phyloP scores from a whole-genome alignment of 2,329 filamentous ascomycete genomes.

The Trichoderma endophyticum region DNA sequence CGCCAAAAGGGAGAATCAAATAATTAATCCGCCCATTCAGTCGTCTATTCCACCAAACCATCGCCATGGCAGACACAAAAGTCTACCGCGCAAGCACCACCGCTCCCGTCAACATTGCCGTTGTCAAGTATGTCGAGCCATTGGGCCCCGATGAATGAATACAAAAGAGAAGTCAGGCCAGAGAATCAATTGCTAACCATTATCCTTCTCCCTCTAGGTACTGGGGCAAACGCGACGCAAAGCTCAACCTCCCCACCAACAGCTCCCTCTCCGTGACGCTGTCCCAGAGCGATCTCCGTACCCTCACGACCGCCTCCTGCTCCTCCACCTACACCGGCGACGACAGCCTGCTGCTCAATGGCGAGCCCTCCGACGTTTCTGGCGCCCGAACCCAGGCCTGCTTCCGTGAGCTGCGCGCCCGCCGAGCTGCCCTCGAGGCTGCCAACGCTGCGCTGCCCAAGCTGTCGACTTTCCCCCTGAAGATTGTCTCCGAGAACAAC shows the following conservation, averaged over 20 bases:
- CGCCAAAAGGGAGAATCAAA: background rate
- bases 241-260: conserved; percentile 95
- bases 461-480: conserved; percentile 72
- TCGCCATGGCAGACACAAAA: conserved; percentile 46
- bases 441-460: conserved; percentile 72
- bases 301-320: conserved; percentile 92
- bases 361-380: conserved; percentile 75
- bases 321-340: conserved; percentile 64
- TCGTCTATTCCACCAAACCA: conserved; percentile 17
- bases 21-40: no score
- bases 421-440: conserved; percentile 73
- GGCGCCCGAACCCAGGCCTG: conserved; percentile 92
- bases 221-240: conserved; percentile 95
- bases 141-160: background rate
- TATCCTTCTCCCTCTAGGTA: conserved; percentile 42
- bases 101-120: conserved; percentile 95
- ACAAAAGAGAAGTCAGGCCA: background rate
- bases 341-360: conserved; percentile 81
- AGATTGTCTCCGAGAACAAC: conserved; percentile 95
- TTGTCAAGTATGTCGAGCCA: conserved; percentile 69
- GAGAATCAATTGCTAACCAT: background rate
- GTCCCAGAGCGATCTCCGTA: conserved; percentile 88
- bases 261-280: conserved; percentile 96
- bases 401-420: conserved; percentile 77
- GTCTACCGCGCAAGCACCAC: conserved; percentile 94